phyloP scores from a whole-genome alignment of 2,329 filamentous ascomycete species.

The Plenodomus tracheiphilus region DNA sequence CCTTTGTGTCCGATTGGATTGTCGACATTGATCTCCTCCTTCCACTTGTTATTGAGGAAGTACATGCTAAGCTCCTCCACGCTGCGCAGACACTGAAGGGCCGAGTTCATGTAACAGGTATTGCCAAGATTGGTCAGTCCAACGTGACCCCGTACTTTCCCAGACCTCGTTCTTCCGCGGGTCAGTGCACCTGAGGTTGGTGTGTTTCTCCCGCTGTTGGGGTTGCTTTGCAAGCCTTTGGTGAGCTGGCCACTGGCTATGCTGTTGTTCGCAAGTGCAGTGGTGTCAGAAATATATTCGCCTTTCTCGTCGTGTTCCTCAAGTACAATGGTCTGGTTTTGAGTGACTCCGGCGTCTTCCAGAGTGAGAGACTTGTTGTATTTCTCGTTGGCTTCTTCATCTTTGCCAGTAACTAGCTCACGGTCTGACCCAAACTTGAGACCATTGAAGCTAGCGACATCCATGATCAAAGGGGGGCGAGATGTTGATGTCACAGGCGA shows the following conservation, averaged over 20 bases:
- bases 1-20: slow-evolving; percentile 88
- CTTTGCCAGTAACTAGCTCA: slow-evolving; percentile 65
- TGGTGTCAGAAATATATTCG: slow-evolving; percentile 58
- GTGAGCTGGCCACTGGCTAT: slow-evolving; percentile 40
- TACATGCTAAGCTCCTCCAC: slow-evolving; percentile 93
- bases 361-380: slow-evolving; percentile 76
- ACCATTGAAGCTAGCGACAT: slow-evolving; percentile 64
- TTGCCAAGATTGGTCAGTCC: slow-evolving; percentile 92
- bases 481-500: slow-evolving; percentile 43
- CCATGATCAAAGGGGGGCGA: slow-evolving; percentile 58
- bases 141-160: slow-evolving; percentile 73
- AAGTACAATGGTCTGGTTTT: slow-evolving; percentile 76
- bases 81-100: slow-evolving; percentile 89
- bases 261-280: slow-evolving; percentile 49
- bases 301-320: slow-evolving; percentile 68
- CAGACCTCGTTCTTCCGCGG: slow-evolving; percentile 70
- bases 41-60: slow-evolving; percentile 71
- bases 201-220: slow-evolving; percentile 66
- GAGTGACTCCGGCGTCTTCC: slow-evolving; percentile 67
- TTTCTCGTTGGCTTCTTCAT: slow-evolving; percentile 72
- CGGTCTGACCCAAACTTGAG: slow-evolving; percentile 67
- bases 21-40: slow-evolving; percentile 77
- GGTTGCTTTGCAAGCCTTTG: slow-evolving; percentile 45
- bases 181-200: slow-evolving; percentile 69
- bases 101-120: slow-evolving; percentile 99